phyloP scores from a whole-genome alignment of 352 stramenopile genomes.

The Phytophthora sp. region DNA sequence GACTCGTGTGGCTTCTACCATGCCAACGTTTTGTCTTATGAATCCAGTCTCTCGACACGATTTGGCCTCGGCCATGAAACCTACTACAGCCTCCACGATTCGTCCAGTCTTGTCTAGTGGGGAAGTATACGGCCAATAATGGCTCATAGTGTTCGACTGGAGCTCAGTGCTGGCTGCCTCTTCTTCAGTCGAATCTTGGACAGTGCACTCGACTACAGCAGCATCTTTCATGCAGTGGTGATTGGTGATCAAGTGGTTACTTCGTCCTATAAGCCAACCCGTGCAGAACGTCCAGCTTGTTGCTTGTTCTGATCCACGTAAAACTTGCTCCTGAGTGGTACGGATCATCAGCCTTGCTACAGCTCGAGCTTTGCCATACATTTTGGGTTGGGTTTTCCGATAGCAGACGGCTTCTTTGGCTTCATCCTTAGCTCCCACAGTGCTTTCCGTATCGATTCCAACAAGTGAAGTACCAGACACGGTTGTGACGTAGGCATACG shows the following conservation, averaged over 20 bases:
- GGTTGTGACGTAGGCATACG: slow-evolving; percentile 45
- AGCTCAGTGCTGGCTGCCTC: slow-evolving; percentile 30
- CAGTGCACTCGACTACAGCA: slow-evolving; percentile 12
- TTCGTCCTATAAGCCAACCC: slow-evolving; percentile 62
- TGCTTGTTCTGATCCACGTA: slow-evolving; percentile 6
- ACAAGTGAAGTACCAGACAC: background rate
- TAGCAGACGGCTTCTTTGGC: slow-evolving; percentile 67
- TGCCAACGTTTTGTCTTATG: slow-evolving; percentile 43
- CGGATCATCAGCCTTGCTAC: slow-evolving; percentile 66
- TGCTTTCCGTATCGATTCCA: slow-evolving; percentile 46
- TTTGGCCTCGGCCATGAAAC: slow-evolving; percentile 69
- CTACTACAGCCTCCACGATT: slow-evolving; percentile 38
- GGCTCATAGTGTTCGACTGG: slow-evolving; percentile 36
- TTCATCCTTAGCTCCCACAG: slow-evolving; percentile 49
- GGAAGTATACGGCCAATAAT: slow-evolving; percentile 14
- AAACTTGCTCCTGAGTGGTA: slow-evolving; percentile 18
- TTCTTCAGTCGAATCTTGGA: slow-evolving; percentile 1
- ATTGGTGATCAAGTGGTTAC: slow-evolving; percentile 72
- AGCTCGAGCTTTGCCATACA: slow-evolving; percentile 59
- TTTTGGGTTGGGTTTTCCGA: slow-evolving; percentile 50
- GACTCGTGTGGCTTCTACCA: slow-evolving; percentile 52
- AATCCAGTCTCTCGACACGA: slow-evolving; percentile 40
- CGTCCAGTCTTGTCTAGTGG: slow-evolving; percentile 12
- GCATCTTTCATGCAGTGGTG: slow-evolving; percentile 64
- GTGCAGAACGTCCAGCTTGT: slow-evolving; percentile 55